Conservation (phyloP, 176 grass and related monocot genomes). For the Phoenix roebelenii region DNA sequence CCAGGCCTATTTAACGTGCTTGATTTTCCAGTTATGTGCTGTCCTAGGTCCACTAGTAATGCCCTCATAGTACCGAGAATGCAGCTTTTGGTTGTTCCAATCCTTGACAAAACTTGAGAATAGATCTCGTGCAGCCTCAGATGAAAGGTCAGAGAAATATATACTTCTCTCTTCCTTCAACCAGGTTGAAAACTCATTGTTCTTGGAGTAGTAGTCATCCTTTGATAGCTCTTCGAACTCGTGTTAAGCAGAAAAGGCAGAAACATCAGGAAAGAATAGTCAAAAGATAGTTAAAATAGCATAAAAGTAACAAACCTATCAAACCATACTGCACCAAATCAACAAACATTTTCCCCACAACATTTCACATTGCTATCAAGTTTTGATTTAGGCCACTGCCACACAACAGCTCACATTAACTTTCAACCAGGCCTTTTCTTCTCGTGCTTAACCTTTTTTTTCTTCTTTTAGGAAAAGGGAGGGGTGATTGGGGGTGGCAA, state of each 20-base stretch:
- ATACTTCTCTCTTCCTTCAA: slow-evolving; percentile 73
- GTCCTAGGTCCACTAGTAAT: slow-evolving; percentile 59
- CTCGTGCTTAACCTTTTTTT: no score
- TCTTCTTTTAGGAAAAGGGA: no score
- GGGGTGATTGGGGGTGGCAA: no score
- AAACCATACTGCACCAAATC: no score
- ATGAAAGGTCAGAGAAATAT: slow-evolving; percentile 86
- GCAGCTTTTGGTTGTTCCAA: slow-evolving; percentile 73
- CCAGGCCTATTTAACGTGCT: slow-evolving; percentile 28
- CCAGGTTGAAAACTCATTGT: slow-evolving; percentile 88
- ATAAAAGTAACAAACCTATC: no score
- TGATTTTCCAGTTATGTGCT: slow-evolving; percentile 87
- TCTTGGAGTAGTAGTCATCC: slow-evolving; percentile 90
- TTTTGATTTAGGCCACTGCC: no score
- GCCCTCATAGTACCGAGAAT: slow-evolving; percentile 57
- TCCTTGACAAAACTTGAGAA: slow-evolving; percentile 71
- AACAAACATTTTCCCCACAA: no score
- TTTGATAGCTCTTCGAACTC: slow-evolving; percentile 74
- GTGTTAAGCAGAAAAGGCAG: slow-evolving; percentile 21
- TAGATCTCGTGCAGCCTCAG: slow-evolving; percentile 56
- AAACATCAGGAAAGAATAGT: neutral
- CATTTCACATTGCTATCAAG: no score
- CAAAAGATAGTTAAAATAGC: neutral
- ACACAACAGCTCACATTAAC: no score
- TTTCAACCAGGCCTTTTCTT: no score